These are phyloP conservation scores for Trichothecium roseum DNA, from an alignment of 2,329 filamentous ascomycete species.

Conservation along the genomic window DNA sequence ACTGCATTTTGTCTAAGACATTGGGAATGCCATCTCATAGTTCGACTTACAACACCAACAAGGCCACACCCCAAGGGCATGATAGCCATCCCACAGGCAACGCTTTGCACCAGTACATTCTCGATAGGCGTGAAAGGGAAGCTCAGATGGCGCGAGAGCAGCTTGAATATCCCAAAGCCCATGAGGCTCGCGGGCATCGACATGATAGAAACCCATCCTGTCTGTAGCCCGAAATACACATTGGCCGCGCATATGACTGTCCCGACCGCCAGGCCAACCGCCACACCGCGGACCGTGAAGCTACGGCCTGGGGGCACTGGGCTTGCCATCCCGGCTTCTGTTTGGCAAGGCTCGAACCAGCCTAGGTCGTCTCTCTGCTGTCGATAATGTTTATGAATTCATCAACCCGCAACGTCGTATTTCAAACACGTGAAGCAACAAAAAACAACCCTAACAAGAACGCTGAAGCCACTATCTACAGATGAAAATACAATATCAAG, in stretches of 20 bases:
- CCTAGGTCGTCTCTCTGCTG: too few relatives aligned
- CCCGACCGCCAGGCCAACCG: slow-evolving; percentile 74
- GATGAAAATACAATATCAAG: too few relatives aligned
- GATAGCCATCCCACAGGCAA: slow-evolving; percentile 88
- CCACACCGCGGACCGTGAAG: slow-evolving; percentile 75
- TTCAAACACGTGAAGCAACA: too few relatives aligned
- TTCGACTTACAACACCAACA: slow-evolving; percentile 62
- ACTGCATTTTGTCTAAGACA: not conserved
- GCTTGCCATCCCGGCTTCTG: slow-evolving; percentile 4
- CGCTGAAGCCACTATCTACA: too few relatives aligned
- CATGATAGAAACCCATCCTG: slow-evolving; percentile 68
- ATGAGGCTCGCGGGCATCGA: slow-evolving; percentile 92
- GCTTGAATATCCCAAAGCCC: slow-evolving; percentile 88
- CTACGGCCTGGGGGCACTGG: slow-evolving; percentile 40
- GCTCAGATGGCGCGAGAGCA: slow-evolving; percentile 58
- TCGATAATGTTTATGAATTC: too few relatives aligned
- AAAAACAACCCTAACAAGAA: too few relatives aligned
- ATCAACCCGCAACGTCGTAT: too few relatives aligned
- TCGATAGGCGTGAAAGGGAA: slow-evolving; percentile 89
- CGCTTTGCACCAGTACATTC: slow-evolving; percentile 93
- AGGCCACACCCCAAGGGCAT: slow-evolving; percentile 96
- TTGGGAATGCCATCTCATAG: not conserved
- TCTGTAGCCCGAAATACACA: slow-evolving; percentile 98
- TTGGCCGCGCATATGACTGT: slow-evolving; percentile 92
- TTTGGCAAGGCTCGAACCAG: too few relatives aligned